phyloP scores from a whole-genome alignment of 345 rosid genomes.

The Acer saccharum region DNA sequence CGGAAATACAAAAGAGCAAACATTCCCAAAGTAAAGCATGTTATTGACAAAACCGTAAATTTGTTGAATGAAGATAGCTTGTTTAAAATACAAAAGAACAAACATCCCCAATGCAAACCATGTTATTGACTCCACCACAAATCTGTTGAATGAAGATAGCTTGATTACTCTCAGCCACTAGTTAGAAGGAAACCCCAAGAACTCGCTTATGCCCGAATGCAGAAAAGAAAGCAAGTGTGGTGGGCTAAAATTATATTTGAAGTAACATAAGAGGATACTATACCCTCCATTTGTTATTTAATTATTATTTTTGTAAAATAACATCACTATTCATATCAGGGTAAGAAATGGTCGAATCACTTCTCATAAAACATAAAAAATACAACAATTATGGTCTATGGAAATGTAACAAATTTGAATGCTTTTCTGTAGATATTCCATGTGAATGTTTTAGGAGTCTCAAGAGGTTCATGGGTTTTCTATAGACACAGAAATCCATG shows the following conservation, averaged over 20 bases:
- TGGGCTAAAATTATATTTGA: neutral
- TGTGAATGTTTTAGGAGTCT: neutral
- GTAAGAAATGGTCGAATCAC: neutral
- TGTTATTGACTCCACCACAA: neutral
- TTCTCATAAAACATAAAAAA: too few relatives aligned
- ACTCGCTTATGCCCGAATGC: neutral
- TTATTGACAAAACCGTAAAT: too few relatives aligned
- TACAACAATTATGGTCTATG: too few relatives aligned
- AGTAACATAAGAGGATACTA: neutral
- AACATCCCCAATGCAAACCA: neutral
- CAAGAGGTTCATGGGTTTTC: neutral
- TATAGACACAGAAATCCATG: neutral
- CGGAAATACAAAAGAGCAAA: neutral
- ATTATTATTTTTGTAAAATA: neutral
- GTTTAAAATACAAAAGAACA: neutral
- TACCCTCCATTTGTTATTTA: neutral
- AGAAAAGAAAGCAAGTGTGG: neutral
- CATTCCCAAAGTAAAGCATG: too few relatives aligned
- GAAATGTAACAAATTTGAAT: neutral
- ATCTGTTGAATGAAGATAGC: neutral
- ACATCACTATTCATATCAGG: neutral
- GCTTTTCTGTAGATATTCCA: neutral
- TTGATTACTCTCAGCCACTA: neutral
- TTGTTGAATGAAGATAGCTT: too few relatives aligned
- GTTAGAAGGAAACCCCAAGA: neutral